A percentile compares a stretch with the other conserved stretches of the same genome.
Conservation (phyloP, 1,139 yeast species). For the Blastobotrys buckinghamii region DNA sequence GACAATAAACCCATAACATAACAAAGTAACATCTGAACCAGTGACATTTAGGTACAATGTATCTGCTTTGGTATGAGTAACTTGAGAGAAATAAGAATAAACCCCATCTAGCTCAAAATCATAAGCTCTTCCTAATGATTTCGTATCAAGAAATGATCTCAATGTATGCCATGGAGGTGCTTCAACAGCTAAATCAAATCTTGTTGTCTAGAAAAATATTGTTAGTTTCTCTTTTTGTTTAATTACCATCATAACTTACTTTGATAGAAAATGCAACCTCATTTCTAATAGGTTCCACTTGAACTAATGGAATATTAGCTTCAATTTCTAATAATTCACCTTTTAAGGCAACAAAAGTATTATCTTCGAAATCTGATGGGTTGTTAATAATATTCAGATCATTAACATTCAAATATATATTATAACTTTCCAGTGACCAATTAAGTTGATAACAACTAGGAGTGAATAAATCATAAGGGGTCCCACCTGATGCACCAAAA, state of each 20-base stretch:
- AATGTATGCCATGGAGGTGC: slow-evolving; percentile 93
- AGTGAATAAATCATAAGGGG: slow-evolving; percentile 66
- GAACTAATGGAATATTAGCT: slow-evolving; percentile 54
- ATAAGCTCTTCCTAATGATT: slow-evolving; percentile 60
- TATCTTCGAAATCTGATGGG: slow-evolving; percentile 77
- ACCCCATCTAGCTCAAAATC: slow-evolving; percentile 60
- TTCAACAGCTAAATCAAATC: slow-evolving; percentile 56
- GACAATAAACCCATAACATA: slow-evolving; percentile 73
- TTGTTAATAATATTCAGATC: slow-evolving; percentile 83
- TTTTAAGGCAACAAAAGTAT: slow-evolving; percentile 66
- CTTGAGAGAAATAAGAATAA: slow-evolving; percentile 53
- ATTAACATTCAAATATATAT: slow-evolving; percentile 69
- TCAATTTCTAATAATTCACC: slow-evolving; percentile 53
- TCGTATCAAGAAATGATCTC: slow-evolving; percentile 58
- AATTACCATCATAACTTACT: slow-evolving; percentile 15
- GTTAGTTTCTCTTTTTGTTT: neutral
- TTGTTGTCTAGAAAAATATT: slow-evolving; percentile 41
- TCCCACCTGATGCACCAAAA: slow-evolving; percentile 66
- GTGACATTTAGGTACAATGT: slow-evolving; percentile 58
- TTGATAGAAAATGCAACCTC: slow-evolving; percentile 47
- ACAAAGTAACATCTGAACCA: slow-evolving; percentile 62
- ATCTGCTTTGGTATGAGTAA: slow-evolving; percentile 64
- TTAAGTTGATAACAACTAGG: slow-evolving; percentile 58
- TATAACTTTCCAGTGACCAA: slow-evolving; percentile 57
- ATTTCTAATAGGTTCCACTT: slow-evolving; percentile 52